A percentile compares a stretch with the other conserved stretches of the same genome.
Evolutionary conservation across 306 rosid species (phyloP).

Genomic region (Fragaria vesca): DNA sequence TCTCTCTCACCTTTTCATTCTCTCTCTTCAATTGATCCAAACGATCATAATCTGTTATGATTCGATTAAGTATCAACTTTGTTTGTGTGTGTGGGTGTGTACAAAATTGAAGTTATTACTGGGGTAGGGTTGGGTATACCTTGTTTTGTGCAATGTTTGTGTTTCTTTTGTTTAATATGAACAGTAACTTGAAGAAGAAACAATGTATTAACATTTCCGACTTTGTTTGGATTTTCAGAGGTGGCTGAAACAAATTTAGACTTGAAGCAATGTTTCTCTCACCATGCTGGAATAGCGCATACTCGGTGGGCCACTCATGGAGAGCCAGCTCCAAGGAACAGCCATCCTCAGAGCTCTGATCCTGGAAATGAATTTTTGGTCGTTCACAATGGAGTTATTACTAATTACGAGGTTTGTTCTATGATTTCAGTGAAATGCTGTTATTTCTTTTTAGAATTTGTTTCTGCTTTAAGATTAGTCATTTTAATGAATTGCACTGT

Average conservation of each 20-base stretch:
- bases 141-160: background rate
- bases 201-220: background rate
- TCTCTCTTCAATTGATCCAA: background rate
- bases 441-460: background rate
- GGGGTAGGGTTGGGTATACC: background rate
- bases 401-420: constrained; percentile 76
- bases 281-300: constrained; percentile 91
- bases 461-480: background rate
- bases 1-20: background rate
- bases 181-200: background rate
- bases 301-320: constrained; percentile 99
- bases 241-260: constrained; percentile 58
- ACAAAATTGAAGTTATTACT: background rate
- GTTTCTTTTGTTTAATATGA: background rate
- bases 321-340: constrained; percentile 88
- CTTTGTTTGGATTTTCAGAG: constrained; percentile 44
- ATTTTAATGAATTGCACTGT: background rate
- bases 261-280: constrained; percentile 61
- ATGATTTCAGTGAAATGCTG: background rate
- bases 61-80: background rate
- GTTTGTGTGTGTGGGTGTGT: background rate
- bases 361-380: constrained; percentile 80
- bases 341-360: constrained; percentile 91
- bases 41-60: no score
- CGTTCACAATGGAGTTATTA: constrained; percentile 89